Base-by-base conservation (phyloP, 192 early-diverging fungal species). In the Umbelopsis sp. region DNA sequence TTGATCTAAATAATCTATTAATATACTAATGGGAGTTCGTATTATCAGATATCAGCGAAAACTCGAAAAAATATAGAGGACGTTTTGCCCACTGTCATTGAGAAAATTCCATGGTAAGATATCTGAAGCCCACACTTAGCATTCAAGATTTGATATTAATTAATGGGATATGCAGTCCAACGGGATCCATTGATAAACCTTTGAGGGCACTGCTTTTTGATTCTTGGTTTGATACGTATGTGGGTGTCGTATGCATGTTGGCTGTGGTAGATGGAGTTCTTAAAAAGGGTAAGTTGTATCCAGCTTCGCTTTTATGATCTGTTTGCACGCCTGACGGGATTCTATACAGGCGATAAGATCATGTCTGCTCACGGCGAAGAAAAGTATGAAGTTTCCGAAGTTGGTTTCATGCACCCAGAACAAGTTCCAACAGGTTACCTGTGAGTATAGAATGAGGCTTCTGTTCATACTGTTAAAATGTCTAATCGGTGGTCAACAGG, bases 181-280 rank as follows among this genome's bases (percentile, higher is more conserved):
- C 44, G 10, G 94, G 90, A 22, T 82, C 86, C 73, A 71, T 80
- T 9, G 79, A 81, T 2, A 85, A 80, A 66, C 91, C 94, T 17
- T 90, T 99, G 73, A 90, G 91, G 70, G 91, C 91, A 2, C 84
- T 99, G n/a, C 77, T 99, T 36, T 99, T 99, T 74, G 97, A 99
- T 76, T 94, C 92, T 26, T 99, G 96, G 96, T 96, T 97, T 78
- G 96, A 99, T 78, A 89, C 89, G n/a, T 99, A 97, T 80, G 90
- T 96, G 0, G 97, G 97, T 34, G 97, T 98, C n/a, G 89, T 99
- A 25, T 97, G 95, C 77, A 81, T 99, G 75, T 80, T 99, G 77
- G 93, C 94, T 5, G 86, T 99, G 5, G 84, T 90, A 26, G 94
- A 97, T 81, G 97, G 97, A 14, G 82, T 74, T 1, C 75, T 99